These are phyloP conservation scores for Puccinellia tenuiflora DNA, from an alignment of 176 grass and related monocot species.

Conservation along the genomic window DNA sequence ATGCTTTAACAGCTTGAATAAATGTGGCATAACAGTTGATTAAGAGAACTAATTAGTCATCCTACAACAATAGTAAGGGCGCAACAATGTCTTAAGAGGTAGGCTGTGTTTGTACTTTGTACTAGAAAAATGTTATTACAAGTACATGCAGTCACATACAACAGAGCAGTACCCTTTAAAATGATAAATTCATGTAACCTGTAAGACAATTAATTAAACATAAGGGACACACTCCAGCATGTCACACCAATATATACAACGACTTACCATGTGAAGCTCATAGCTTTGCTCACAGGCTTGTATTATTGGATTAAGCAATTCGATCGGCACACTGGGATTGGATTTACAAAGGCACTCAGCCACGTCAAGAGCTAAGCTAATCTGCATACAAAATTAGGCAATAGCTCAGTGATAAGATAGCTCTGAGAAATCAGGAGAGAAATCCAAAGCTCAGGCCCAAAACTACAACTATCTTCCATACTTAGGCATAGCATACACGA, in stretches of 20 bases:
- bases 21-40: slow-evolving; percentile 7
- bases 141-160: slow-evolving; percentile 3
- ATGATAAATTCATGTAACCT: slow-evolving; percentile 6
- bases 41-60: slow-evolving; percentile 6
- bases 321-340: slow-evolving; percentile 48
- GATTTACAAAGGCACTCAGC: slow-evolving; percentile 64
- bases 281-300: slow-evolving; percentile 64
- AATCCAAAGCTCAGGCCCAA: neutral
- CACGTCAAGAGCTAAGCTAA: slow-evolving; percentile 67
- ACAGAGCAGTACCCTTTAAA: neutral
- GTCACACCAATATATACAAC: slow-evolving; percentile 9
- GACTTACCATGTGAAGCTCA: slow-evolving; percentile 81
- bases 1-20: neutral
- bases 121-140: slow-evolving; percentile 15
- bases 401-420: slow-evolving; percentile 5
- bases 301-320: slow-evolving; percentile 74
- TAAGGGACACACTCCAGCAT: slow-evolving; percentile 9
- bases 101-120: neutral
- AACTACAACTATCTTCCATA: neutral
- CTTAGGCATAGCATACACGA: neutral
- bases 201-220: slow-evolving; percentile 4
- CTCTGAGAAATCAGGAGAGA: neutral
- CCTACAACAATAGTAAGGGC: neutral
- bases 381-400: slow-evolving; percentile 45
- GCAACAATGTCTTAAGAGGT: neutral